phyloP scores from a whole-genome alignment of 1,139 yeast genomes.

The Pichia sp. region DNA sequence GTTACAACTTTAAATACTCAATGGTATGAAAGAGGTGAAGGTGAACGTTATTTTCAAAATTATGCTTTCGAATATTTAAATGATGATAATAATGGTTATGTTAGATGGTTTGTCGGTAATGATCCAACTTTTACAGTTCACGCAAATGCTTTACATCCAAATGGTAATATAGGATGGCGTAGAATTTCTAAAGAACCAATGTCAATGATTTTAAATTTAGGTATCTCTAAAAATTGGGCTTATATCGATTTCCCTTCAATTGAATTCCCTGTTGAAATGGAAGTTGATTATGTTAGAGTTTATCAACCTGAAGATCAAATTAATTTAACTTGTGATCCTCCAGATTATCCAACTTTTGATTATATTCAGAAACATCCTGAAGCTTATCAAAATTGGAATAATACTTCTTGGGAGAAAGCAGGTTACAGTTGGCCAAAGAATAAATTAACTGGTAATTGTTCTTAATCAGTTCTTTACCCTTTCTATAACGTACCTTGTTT shows the following conservation, averaged over 20 bases:
- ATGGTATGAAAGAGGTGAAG: constrained; percentile 50
- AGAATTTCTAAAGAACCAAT: constrained; percentile 55
- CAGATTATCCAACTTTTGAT: constrained; percentile 45
- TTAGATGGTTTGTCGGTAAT: constrained; percentile 67
- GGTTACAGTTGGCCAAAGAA: constrained; percentile 32
- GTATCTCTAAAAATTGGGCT: constrained; percentile 57
- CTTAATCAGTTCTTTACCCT: neutral
- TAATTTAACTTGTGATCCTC: constrained; percentile 49
- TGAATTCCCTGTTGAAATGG: constrained; percentile 43
- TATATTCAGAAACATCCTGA: constrained; percentile 42
- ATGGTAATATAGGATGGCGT: constrained; percentile 60
- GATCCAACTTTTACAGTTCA: constrained; percentile 46
- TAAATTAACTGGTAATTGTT: constrained; percentile 23
- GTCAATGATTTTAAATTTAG: constrained; percentile 51
- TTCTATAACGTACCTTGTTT: neutral
- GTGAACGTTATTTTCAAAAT: constrained; percentile 44
- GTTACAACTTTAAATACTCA: constrained; percentile 44
- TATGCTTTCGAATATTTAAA: constrained; percentile 74
- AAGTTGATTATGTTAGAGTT: constrained; percentile 51
- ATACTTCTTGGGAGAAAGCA: constrained; percentile 35
- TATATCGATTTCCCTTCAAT: constrained; percentile 52
- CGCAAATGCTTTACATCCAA: constrained; percentile 45
- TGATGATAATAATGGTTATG: constrained; percentile 60
- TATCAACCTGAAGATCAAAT: constrained; percentile 45
- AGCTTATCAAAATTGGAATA: constrained; percentile 43